A percentile compares a stretch with the other conserved stretches of the same genome.
These are phyloP conservation scores for Termitomyces sp. DNA, from an alignment of 768 basidiomycete genomes.

Conservation along the genomic window DNA sequence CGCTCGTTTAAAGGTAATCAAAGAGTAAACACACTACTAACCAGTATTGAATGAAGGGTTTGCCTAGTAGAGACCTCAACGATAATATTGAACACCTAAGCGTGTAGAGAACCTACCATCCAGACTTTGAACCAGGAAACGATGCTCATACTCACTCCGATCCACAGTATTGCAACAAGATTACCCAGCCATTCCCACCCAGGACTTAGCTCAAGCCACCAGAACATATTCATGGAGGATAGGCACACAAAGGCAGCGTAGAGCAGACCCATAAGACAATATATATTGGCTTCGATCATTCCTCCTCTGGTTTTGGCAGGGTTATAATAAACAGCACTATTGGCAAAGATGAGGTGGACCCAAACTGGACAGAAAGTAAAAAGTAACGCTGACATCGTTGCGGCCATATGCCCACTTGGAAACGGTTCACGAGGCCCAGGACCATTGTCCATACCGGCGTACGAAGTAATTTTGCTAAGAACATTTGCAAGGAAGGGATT, in stretches of 20 bases:
- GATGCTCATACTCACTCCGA: constrained; percentile 77
- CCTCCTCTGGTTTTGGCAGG: constrained; percentile 91
- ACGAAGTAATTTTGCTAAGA: constrained; percentile 57
- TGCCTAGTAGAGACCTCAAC: constrained; percentile 25
- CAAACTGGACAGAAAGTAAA: background rate
- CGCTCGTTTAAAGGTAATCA: background rate
- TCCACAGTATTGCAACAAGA: constrained; percentile 70
- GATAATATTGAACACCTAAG: background rate
- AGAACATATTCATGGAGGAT: constrained; percentile 73
- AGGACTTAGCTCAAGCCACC: constrained; percentile 68
- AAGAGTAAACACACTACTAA: constrained; percentile 19
- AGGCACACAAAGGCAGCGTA: constrained; percentile 75
- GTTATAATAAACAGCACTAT: constrained; percentile 82
- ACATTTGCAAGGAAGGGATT: constrained; percentile 68
- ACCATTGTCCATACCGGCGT: constrained; percentile 22
- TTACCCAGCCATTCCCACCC: constrained; percentile 79
- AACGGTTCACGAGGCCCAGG: constrained; percentile 54
- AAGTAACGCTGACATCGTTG: constrained; percentile 71
- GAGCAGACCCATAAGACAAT: constrained; percentile 65
- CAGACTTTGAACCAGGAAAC: constrained; percentile 91
- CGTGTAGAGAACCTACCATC: constrained; percentile 46
- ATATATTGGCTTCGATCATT: constrained; percentile 90
- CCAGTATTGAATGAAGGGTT: constrained; percentile 91
- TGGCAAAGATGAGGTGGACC: background rate
- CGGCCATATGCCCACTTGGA: constrained; percentile 87